These are phyloP conservation scores for Populus pruinosa DNA, from an alignment of 345 rosid species.

Conservation along the genomic window DNA sequence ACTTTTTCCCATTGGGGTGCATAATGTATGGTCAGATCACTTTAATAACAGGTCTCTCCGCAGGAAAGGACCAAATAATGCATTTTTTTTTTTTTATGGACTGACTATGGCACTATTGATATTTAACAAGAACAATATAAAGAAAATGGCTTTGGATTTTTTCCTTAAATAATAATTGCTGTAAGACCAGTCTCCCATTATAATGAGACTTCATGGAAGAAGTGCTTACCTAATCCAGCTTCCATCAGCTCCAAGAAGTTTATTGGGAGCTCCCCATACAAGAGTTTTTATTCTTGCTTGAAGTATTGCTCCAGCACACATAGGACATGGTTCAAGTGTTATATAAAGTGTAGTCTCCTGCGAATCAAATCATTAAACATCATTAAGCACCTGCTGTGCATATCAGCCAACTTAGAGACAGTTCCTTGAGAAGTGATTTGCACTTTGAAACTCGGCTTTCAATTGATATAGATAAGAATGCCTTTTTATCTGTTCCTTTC, in stretches of 20 bases:
- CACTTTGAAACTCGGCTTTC: neutral
- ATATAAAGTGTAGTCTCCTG: conserved; percentile 88
- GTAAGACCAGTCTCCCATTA: neutral
- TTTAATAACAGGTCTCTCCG: neutral
- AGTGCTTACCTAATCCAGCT: conserved; percentile 78
- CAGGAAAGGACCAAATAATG: neutral
- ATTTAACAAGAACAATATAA: neutral
- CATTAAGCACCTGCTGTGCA: neutral
- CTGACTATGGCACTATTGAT: neutral
- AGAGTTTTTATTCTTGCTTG: conserved; percentile 85
- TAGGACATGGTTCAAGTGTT: conserved; percentile 93
- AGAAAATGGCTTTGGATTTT: neutral
- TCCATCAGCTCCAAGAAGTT: conserved; percentile 97
- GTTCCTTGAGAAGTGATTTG: neutral
- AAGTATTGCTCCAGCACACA: conserved; percentile 99
- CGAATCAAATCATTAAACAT: neutral
- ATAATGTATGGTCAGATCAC: neutral
- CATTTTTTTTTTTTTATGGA: neutral
- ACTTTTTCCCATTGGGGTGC: neutral
- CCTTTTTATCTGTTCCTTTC: neutral
- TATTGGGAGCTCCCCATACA: conserved; percentile 99
- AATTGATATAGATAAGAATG: neutral
- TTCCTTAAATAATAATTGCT: neutral
- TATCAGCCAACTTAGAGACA: neutral
- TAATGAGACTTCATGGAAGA: neutral